Conservation (phyloP, 2,329 filamentous ascomycete genomes). For the Ophiocordyceps camponoti-rufipedis region DNA sequence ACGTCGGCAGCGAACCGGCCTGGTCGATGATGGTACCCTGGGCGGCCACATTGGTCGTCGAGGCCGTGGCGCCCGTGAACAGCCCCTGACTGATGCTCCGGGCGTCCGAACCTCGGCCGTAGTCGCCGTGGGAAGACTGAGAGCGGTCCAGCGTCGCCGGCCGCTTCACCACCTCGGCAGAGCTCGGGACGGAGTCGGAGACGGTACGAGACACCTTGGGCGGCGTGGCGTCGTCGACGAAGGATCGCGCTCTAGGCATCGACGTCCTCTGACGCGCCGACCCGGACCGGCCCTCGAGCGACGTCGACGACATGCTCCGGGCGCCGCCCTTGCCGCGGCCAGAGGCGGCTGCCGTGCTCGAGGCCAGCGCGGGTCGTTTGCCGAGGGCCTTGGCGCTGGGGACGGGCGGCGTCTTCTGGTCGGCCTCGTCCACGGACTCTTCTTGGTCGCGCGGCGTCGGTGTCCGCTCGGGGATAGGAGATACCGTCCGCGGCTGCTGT, state of each 20-base stretch:
- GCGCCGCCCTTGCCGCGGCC: conserved; percentile 4
- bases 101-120: conserved; percentile 5
- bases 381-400: conserved; percentile 28
- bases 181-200: no score
- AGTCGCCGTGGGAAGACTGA: conserved; percentile 11
- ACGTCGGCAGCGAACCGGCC: conserved; percentile 13
- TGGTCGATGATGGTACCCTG: conserved; percentile 26
- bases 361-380: conserved; percentile 21
- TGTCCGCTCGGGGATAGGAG: conserved; percentile 11
- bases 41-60: conserved; percentile 21
- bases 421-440: background rate
- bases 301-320: conserved; percentile 2
- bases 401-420: background rate
- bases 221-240: background rate
- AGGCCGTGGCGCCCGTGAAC: conserved; percentile 17
- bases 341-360: conserved; percentile 2
- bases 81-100: conserved; percentile 9
- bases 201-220: background rate
- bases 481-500: conserved; percentile 6
- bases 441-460: background rate
- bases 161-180: background rate
- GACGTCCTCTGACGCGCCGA: background rate
- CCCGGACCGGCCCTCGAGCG: conserved; percentile 1
- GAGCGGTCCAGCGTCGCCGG: conserved; percentile 13
- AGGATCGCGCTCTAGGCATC: background rate